Conservation (phyloP, 768 basidiomycete genomes). For the Termitomyces sp. region DNA sequence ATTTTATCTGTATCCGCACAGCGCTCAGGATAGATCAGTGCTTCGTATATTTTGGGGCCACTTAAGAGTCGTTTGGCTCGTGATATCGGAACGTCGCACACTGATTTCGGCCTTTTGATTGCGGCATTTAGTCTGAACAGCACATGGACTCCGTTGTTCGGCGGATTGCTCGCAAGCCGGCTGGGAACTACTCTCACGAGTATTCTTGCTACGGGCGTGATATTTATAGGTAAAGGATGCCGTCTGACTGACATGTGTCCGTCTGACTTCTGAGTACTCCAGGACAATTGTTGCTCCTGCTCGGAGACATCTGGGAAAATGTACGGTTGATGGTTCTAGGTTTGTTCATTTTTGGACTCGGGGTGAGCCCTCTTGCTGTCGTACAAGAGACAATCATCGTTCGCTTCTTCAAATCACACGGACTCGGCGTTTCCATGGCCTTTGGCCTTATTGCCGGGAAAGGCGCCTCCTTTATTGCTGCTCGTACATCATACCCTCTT, state of each 20-base stretch:
- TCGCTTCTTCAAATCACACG: constrained; percentile 72
- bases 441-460: constrained; percentile 83
- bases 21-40: constrained; percentile 31
- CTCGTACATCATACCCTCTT: constrained; percentile 73
- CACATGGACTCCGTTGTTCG: constrained; percentile 70
- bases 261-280: background rate
- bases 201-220: constrained; percentile 69
- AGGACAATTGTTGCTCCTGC: constrained; percentile 64
- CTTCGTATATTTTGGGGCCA: constrained; percentile 71
- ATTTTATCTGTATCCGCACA: background rate
- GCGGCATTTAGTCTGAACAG: constrained; percentile 73
- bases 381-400: constrained; percentile 84
- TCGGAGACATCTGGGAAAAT: constrained; percentile 54
- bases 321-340: constrained; percentile 72
- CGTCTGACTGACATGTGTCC: background rate
- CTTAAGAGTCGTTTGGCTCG: constrained; percentile 64
- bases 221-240: constrained; percentile 46
- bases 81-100: constrained; percentile 71
- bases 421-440: constrained; percentile 71
- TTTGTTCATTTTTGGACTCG: constrained; percentile 75
- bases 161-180: constrained; percentile 63
- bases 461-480: constrained; percentile 69
- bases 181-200: constrained; percentile 69
- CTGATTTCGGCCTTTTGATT: constrained; percentile 72
- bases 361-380: constrained; percentile 74